Percentiles rank a stretch among this genome's conserved stretches.
Evolutionary conservation across 495 filamentous ascomycete species (phyloP).

Genomic region (Rhizodiscina lignyota): DNA sequence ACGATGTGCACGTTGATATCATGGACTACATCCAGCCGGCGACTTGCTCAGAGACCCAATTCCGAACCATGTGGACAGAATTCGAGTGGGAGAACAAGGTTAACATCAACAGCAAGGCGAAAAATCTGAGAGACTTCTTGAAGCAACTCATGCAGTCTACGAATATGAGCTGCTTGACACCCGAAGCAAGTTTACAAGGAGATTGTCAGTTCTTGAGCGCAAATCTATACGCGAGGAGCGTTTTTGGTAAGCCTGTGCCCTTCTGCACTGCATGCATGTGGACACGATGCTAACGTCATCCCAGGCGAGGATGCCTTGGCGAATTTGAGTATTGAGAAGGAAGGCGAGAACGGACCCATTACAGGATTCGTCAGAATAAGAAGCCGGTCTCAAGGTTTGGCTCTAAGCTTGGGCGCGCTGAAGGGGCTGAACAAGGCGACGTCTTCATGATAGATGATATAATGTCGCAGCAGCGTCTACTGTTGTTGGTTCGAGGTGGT

Average conservation of each 20-base stretch:
- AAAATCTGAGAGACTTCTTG: constrained; percentile 81
- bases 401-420: constrained; percentile 81
- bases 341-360: constrained; percentile 86
- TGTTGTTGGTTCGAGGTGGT: no score
- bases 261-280: constrained; percentile 1
- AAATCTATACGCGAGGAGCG: constrained; percentile 91
- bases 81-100: constrained; percentile 99
- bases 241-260: constrained; percentile 68
- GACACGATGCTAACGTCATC: constrained; percentile 10
- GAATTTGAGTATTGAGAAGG: constrained; percentile 95
- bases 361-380: constrained; percentile 99
- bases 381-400: constrained; percentile 90
- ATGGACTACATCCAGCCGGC: constrained; percentile 99
- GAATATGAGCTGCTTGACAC: constrained; percentile 96
- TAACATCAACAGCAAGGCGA: constrained; percentile 96
- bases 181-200: constrained; percentile 88
- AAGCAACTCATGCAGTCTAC: constrained; percentile 92
- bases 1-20: constrained; percentile 97
- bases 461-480: no score
- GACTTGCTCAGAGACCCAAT: constrained; percentile 91
- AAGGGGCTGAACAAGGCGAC: constrained; percentile 76
- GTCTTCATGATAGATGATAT: no score
- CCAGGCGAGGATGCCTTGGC: constrained; percentile 98
- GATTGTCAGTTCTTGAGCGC: constrained; percentile 97
- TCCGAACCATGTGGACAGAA: constrained; percentile 99